Evolutionary conservation across 768 basidiomycete genomes (phyloP).

Genomic region (Amanita pseudoporphyria): DNA sequence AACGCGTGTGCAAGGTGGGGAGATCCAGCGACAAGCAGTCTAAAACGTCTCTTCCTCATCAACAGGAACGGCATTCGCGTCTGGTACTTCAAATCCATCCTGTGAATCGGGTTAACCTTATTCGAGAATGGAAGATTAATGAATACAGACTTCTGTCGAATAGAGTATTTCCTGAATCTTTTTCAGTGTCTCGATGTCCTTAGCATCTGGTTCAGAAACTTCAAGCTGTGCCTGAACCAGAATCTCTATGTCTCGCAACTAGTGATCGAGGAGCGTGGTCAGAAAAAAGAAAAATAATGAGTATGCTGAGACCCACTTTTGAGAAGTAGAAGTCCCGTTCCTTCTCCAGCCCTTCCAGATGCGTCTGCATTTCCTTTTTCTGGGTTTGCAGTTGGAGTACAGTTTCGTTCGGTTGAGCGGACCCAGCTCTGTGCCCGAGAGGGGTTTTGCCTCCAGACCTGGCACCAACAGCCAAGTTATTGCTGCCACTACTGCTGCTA

Average conservation of each 20-base stretch:
- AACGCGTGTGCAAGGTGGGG: not conserved
- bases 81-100: constrained; percentile 94
- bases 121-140: constrained; percentile 2
- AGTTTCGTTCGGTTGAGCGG: constrained; percentile 57
- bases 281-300: not conserved
- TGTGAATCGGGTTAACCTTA: constrained; percentile 20
- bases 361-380: constrained; percentile 69
- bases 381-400: constrained; percentile 64
- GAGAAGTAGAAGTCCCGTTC: constrained; percentile 98
- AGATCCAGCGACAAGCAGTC: not conserved
- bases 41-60: constrained; percentile 83
- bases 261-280: not conserved
- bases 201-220: constrained; percentile 41
- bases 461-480: constrained; percentile 16
- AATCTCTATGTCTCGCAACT: constrained; percentile 96
- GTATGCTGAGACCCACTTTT: constrained; percentile 49
- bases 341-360: constrained; percentile 90
- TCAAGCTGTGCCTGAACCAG: constrained; percentile 78
- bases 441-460: constrained; percentile 69
- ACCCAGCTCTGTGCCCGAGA: constrained; percentile 52
- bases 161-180: constrained; percentile 92
- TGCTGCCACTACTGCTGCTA: constrained; percentile 19
- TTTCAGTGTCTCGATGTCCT: constrained; percentile 51
- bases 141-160: constrained; percentile 72
- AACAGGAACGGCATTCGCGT: constrained; percentile 30